Evolutionary conservation across 2,329 filamentous ascomycete genomes (phyloP).

Genomic region (Trichoderma simmonsii): DNA sequence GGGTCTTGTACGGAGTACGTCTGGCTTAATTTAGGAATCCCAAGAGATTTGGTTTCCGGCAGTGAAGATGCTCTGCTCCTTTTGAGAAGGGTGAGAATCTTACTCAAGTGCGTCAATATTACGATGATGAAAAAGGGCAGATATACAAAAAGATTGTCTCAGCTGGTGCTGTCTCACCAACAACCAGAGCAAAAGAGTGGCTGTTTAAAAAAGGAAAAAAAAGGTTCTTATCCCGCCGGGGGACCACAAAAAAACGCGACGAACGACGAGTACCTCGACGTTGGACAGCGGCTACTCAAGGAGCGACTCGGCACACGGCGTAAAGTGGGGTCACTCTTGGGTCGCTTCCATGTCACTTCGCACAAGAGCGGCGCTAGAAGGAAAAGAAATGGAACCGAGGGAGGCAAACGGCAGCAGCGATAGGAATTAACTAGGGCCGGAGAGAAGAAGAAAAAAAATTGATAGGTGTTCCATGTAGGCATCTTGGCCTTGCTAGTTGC

Average conservation of each 20-base stretch:
- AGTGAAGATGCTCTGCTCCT: neutral
- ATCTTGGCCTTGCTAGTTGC: neutral
- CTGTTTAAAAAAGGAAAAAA: neutral
- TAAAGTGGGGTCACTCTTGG: conserved; percentile 5
- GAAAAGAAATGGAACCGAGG: neutral
- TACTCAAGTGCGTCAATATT: neutral
- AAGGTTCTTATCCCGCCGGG: conserved; percentile 17
- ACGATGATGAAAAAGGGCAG: neutral
- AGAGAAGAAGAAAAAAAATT: neutral
- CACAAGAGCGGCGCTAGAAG: neutral
- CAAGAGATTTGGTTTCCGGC: neutral
- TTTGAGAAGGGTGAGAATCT: neutral
- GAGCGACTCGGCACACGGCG: conserved; percentile 11
- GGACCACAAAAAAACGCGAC: neutral
- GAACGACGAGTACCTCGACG: neutral
- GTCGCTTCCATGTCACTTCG: neutral
- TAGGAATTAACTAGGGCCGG: neutral
- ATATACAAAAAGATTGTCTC: neutral
- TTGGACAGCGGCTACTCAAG: conserved; percentile 14
- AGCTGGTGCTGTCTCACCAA: neutral
- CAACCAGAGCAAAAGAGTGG: neutral
- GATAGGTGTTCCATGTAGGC: neutral
- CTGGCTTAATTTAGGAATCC: neutral
- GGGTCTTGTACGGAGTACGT: neutral
- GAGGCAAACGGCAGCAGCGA: neutral